Evolutionary conservation across 2,329 filamentous ascomycete genomes (phyloP).

Genomic region (Colletotrichum sp.): DNA sequence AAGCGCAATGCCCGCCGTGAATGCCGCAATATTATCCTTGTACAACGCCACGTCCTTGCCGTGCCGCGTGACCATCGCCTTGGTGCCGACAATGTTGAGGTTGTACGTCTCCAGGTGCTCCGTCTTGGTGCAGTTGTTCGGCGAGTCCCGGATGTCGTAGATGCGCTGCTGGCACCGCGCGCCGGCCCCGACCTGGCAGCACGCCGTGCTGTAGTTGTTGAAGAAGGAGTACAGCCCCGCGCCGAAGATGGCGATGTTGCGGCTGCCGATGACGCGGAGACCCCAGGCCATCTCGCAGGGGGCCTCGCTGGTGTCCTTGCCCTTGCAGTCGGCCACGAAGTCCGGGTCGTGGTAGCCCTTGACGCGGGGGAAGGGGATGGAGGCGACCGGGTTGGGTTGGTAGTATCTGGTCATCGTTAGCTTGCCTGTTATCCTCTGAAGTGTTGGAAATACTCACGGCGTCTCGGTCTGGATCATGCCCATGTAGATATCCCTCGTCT

Average conservation of each 20-base stretch:
- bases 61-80: slow-evolving; percentile 42
- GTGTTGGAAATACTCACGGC: slow-evolving; percentile 33
- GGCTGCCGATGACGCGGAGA: slow-evolving; percentile 61
- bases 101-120: slow-evolving; percentile 42
- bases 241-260: slow-evolving; percentile 63
- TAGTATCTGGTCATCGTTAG: slow-evolving; percentile 51
- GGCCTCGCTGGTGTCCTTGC: slow-evolving; percentile 27
- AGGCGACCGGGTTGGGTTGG: slow-evolving; percentile 67
- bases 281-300: slow-evolving; percentile 67
- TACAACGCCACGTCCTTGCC: slow-evolving; percentile 37
- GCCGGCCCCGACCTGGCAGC: slow-evolving; percentile 44
- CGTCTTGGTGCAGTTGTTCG: slow-evolving; percentile 22
- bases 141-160: slow-evolving; percentile 30
- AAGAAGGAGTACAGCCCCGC: slow-evolving; percentile 73
- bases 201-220: slow-evolving; percentile 61
- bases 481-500: slow-evolving; percentile 65
- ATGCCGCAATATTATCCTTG: slow-evolving; percentile 42
- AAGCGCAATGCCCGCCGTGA: slow-evolving; percentile 39
- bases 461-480: slow-evolving; percentile 69
- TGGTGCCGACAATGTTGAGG: slow-evolving; percentile 48
- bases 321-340: slow-evolving; percentile 50
- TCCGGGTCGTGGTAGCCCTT: slow-evolving; percentile 51
- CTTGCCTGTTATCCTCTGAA: fast-evolving
- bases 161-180: slow-evolving; percentile 52
- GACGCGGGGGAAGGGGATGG: slow-evolving; percentile 57